Base-by-base conservation (phyloP, 345 rosid genomes). In the Kernera saxatilis region DNA sequence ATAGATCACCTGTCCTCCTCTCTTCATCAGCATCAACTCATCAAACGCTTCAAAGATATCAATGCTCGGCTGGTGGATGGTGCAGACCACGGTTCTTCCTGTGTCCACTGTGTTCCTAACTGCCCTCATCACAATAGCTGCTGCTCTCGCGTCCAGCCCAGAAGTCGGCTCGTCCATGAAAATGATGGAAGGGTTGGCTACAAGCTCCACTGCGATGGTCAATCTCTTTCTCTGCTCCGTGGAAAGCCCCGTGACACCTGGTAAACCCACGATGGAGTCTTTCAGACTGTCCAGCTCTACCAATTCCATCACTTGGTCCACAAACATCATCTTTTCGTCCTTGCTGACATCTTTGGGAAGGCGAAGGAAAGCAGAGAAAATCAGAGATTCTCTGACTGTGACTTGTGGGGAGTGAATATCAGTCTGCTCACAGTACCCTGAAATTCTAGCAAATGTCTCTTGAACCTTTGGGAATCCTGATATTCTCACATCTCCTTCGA, bases 321-420 rank as follows among this genome's bases (percentile, higher is more conserved):
- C 88, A 69, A 86, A 86, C 70, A 70, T 58, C 86, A 86, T 78
- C 49, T 90, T 88, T 69, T 90, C 90, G 33, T 85, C 84, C n/a
- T 82, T 84, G 77, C 79, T 75, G 49, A 86, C 83, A 67, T 90
- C 90, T 50, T 77, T 79, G 0, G 88, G 86, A 53, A 90, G 85
- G 44, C 96, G 82, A 49, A 90, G 91, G 74, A 82, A 90, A 54
- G 93, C 93, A 2, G 96, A 90, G 83, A 68, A 88, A 44, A 90
- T 84, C 72, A 90, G 70, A 26, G 96, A 90, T 65, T 90, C 93
- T 64, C 50, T 75, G 6, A 90, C 79, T 5, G 96, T 90, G 39
- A 90, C 91, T 82, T 87, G 93, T 6, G 96, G 92, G 2, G 96
- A 87, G 59, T 89, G 96, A 60, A 89, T 87, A 67, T 89, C 96